Evolutionary conservation across 441 rosid genomes (phyloP).

Genomic region (Eruca vesicaria): DNA sequence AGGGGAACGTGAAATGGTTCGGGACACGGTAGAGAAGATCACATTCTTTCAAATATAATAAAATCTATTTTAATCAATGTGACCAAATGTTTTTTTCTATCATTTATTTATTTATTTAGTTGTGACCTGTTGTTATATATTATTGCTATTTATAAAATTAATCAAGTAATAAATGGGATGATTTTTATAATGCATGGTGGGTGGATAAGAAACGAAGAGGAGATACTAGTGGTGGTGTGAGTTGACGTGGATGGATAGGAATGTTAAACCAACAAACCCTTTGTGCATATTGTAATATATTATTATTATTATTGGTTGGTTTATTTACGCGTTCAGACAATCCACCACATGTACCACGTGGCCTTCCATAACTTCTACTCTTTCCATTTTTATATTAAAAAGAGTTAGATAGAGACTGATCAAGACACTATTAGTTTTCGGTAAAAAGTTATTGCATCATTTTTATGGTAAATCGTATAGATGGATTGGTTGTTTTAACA

Average conservation of each 20-base stretch:
- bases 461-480: too few relatives aligned
- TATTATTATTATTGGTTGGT: background rate
- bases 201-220: conserved; percentile 31
- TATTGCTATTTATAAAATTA: background rate
- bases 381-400: background rate
- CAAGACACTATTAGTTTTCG: background rate
- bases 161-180: too few relatives aligned
- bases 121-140: background rate
- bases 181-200: conserved; percentile 12
- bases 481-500: background rate
- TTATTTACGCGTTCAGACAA: conserved; percentile 27
- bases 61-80: conserved; percentile 16
- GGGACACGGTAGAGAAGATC: conserved; percentile 17
- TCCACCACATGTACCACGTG: conserved; percentile 31
- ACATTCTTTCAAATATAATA: background rate
- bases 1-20: conserved; percentile 15
- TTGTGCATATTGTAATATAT: background rate
- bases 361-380: conserved; percentile 16
- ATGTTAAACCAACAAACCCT: conserved; percentile 21
- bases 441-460: background rate
- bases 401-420: background rate
- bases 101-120: background rate
- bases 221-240: conserved; percentile 18
- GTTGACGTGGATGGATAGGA: conserved; percentile 36
- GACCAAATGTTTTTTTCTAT: conserved; percentile 1